Conservation (phyloP, 78 protist species). For the Dictyostelium firmibasis region DNA sequence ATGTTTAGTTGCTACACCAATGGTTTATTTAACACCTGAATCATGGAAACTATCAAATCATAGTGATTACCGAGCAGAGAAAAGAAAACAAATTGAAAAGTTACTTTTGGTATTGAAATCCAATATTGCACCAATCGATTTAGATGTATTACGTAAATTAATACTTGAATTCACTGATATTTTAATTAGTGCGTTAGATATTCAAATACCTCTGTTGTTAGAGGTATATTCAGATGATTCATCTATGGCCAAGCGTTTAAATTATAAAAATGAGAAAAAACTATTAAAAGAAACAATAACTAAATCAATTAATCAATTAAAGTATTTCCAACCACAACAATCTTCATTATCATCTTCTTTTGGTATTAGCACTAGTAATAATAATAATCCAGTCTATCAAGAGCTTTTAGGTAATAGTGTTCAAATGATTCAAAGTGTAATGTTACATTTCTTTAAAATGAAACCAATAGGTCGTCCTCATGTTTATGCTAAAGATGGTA, state of each 20-base stretch:
- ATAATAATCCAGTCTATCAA: not conserved
- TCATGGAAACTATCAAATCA: slow-evolving; percentile 11
- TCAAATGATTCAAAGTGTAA: not conserved
- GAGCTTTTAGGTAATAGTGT: not conserved
- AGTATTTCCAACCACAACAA: not conserved
- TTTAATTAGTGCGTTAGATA: not conserved
- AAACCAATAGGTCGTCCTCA: slow-evolving; percentile 9
- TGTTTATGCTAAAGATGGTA: not conserved
- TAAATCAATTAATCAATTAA: not conserved
- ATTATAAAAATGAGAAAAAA: not conserved
- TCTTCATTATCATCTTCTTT: not conserved
- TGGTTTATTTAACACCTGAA: not conserved
- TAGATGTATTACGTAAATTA: not conserved
- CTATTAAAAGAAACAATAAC: not conserved
- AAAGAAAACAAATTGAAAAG: not conserved
- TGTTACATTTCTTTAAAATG: slow-evolving; percentile 1
- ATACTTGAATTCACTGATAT: not conserved
- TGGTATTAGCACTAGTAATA: not conserved
- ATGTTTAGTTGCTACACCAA: not conserved
- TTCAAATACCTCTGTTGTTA: not conserved
- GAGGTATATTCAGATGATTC: slow-evolving; percentile 12
- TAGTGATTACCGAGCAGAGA: not conserved
- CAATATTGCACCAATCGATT: not conserved
- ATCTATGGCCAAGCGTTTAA: not conserved
- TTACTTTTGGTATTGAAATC: slow-evolving; percentile 6